Conservation (phyloP, 2,329 filamentous ascomycete species). For the Claviceps fusiformis region DNA sequence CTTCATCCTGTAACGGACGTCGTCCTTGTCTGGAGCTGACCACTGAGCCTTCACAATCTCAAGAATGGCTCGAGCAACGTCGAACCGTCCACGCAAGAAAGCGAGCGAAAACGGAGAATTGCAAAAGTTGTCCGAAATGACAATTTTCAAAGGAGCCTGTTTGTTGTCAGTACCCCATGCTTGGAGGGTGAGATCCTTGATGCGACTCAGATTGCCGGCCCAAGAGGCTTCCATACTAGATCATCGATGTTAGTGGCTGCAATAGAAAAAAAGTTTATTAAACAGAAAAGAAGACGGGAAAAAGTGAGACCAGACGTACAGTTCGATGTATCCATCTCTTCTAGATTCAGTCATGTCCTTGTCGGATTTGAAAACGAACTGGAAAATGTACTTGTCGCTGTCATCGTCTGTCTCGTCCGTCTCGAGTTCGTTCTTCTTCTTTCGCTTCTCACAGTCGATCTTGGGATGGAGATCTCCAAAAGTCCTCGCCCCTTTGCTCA, state of each 20-base stretch:
- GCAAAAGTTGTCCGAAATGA: slow-evolving; percentile 35
- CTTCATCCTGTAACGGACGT: slow-evolving; percentile 35
- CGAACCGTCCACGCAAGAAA: slow-evolving; percentile 49
- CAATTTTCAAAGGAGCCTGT: slow-evolving; percentile 49
- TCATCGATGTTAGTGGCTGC: background rate
- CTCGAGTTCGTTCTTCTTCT: background rate
- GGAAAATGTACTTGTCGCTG: slow-evolving; percentile 29
- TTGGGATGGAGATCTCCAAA: slow-evolving; percentile 52
- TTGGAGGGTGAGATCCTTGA: slow-evolving; percentile 50
- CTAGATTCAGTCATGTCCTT: slow-evolving; percentile 42
- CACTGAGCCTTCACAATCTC: slow-evolving; percentile 61
- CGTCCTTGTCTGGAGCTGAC: slow-evolving; percentile 37
- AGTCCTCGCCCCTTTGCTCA: slow-evolving; percentile 48
- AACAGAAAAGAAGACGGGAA: too few species aligned
- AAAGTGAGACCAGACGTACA: slow-evolving; percentile 31
- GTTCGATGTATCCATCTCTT: slow-evolving; percentile 44
- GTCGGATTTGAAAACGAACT: slow-evolving; percentile 37
- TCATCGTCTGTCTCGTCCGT: slow-evolving; percentile 7
- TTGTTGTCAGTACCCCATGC: slow-evolving; percentile 40
- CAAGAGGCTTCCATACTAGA: slow-evolving; percentile 58
- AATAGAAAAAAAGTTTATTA: background rate
- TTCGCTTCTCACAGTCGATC: slow-evolving; percentile 16
- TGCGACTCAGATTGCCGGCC: slow-evolving; percentile 50
- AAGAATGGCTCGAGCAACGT: slow-evolving; percentile 51
- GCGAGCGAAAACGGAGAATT: slow-evolving; percentile 56